Conservation (phyloP, 1,139 yeast species). For the Yamadazyma pseudoaaseri region DNA sequence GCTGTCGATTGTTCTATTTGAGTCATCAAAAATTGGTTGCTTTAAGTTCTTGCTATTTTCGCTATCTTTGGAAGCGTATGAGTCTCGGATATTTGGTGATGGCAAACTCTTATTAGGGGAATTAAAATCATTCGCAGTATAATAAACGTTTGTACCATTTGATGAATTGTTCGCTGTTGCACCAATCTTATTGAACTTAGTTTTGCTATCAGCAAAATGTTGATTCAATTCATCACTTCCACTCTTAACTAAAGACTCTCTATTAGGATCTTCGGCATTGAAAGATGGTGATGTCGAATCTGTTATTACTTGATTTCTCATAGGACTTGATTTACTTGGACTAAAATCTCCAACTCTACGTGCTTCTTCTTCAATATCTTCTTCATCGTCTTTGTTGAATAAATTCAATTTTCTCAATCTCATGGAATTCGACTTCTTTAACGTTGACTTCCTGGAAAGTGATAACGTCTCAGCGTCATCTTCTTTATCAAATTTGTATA, state of each 20-base stretch:
- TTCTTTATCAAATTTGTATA: conserved; percentile 31
- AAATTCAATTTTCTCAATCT: conserved; percentile 43
- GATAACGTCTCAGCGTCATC: conserved; percentile 24
- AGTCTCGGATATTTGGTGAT: conserved; percentile 14
- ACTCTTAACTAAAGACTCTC: conserved; percentile 14
- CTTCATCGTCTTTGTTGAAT: conserved; percentile 21
- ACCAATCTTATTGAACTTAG: conserved; percentile 21
- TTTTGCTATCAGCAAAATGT: conserved; percentile 13
- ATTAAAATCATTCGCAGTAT: conserved; percentile 38
- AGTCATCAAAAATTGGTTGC: conserved; percentile 10
- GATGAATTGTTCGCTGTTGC: conserved; percentile 20
- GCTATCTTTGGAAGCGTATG: conserved; percentile 11
- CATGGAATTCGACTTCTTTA: conserved; percentile 42
- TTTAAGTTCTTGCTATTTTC: conserved; percentile 2
- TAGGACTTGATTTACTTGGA: conserved; percentile 8
- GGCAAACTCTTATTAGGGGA: conserved; percentile 13
- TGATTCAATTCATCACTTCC: conserved; percentile 17
- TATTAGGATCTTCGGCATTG: conserved; percentile 9
- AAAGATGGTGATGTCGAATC: conserved; percentile 16
- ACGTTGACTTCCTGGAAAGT: conserved; percentile 37
- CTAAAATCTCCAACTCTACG: conserved; percentile 9
- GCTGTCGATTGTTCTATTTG: conserved; percentile 3
- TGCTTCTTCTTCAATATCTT: conserved; percentile 14
- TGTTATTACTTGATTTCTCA: conserved; percentile 5
- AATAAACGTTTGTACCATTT: conserved; percentile 34